A percentile compares a stretch with the other conserved stretches of the same genome.
Evolutionary conservation across 257 asterid species (phyloP).

Genomic region (Primulina tabacum): DNA sequence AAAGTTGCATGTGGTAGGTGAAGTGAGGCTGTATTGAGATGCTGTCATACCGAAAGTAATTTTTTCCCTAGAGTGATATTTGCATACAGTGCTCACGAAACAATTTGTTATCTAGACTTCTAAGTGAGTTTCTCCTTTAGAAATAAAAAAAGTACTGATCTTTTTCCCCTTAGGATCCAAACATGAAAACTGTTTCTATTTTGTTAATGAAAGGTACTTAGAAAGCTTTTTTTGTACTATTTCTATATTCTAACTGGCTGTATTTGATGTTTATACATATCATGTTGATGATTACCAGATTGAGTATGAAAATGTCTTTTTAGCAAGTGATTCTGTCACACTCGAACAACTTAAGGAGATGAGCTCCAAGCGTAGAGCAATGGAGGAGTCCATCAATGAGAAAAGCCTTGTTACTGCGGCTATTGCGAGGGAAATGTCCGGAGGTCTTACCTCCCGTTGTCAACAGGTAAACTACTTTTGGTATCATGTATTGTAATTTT

Average conservation of each 20-base stretch:
- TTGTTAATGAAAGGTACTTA: neutral
- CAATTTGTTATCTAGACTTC: neutral
- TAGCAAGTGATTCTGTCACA: slow-evolving; percentile 43
- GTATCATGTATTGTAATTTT: neutral
- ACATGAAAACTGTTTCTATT: neutral
- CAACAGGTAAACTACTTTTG: slow-evolving; percentile 39
- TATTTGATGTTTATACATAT: neutral
- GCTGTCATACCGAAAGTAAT: neutral
- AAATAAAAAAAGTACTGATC: too few relatives aligned
- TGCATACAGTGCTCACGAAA: too few relatives aligned
- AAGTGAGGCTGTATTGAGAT: neutral
- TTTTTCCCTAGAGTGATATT: too few relatives aligned
- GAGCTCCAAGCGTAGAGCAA: slow-evolving; percentile 62
- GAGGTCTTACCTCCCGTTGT: slow-evolving; percentile 62
- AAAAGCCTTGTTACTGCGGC: slow-evolving; percentile 51
- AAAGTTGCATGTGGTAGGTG: neutral
- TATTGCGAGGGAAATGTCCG: slow-evolving; percentile 72
- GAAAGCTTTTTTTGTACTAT: too few relatives aligned
- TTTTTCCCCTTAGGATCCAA: neutral
- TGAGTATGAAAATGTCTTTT: slow-evolving; percentile 35
- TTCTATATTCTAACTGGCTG: neutral
- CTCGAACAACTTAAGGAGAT: slow-evolving; percentile 61
- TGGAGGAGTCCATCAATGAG: slow-evolving; percentile 46
- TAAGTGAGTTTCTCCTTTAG: neutral
- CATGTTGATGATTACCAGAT: slow-evolving; percentile 32